A percentile compares a stretch with the other conserved stretches of the same genome.
These are phyloP conservation scores for Mycena citricolor DNA, from an alignment of 1,284 basidiomycete species.

Conservation along the genomic window DNA sequence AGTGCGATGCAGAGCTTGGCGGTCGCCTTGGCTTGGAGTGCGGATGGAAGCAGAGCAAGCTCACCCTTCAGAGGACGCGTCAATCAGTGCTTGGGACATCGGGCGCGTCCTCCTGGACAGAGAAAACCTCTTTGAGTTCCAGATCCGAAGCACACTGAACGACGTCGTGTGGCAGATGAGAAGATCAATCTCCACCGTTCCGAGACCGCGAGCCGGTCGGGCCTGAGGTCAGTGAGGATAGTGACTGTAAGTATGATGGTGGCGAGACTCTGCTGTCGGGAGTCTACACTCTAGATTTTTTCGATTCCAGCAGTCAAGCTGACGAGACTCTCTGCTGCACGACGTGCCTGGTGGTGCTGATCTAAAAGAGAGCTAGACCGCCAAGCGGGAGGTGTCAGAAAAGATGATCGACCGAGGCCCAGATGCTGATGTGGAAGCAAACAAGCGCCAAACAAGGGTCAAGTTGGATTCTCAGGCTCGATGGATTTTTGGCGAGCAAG, in stretches of 20 bases:
- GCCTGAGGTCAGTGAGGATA: slow-evolving; percentile 84
- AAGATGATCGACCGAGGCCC: too few relatives aligned
- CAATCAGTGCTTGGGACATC: slow-evolving; percentile 8
- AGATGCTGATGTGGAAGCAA: too few relatives aligned
- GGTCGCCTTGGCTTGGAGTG: slow-evolving; percentile 1
- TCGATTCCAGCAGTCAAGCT: too few relatives aligned
- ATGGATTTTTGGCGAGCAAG: too few relatives aligned
- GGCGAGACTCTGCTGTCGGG: too few relatives aligned
- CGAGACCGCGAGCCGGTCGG: slow-evolving; percentile 72
- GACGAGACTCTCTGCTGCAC: too few relatives aligned
- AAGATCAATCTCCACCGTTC: slow-evolving; percentile 75
- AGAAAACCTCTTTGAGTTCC: slow-evolving; percentile 61
- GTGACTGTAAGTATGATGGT: slow-evolving; percentile 84
- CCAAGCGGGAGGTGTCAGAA: too few relatives aligned
- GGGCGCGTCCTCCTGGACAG: slow-evolving; percentile 16
- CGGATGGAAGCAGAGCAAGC: slow-evolving; percentile 9
- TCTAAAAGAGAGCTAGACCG: too few relatives aligned
- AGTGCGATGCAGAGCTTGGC: slow-evolving; percentile 9
- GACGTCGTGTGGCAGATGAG: slow-evolving; percentile 68
- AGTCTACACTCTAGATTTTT: too few relatives aligned
- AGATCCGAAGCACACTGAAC: slow-evolving; percentile 65
- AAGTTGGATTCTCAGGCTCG: too few relatives aligned
- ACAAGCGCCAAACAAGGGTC: too few relatives aligned
- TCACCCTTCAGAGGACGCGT: slow-evolving; percentile 12
- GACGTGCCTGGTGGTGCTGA: too few relatives aligned